Base-by-base conservation (phyloP, 495 filamentous ascomycete species). In the Aspergillus ostianus region DNA sequence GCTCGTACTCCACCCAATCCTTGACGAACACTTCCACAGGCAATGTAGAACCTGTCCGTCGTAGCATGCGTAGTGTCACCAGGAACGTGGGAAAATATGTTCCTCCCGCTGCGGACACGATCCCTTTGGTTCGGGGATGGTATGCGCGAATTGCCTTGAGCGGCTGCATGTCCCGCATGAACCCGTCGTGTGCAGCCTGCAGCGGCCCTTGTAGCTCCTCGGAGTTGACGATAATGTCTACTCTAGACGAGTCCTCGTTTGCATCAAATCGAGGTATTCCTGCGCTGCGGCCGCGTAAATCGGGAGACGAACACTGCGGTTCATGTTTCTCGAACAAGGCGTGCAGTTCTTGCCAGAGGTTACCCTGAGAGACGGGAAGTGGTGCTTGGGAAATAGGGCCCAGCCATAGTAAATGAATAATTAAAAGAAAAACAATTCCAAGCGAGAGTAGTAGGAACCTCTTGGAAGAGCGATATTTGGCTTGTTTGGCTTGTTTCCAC, bases 1-100 rank as follows among this genome's bases (percentile, higher is more conserved):
- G 53, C 41, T 82, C 73, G 61, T 79, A 83, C 44, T 78, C 73
- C 0, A 61, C 53, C 15, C 57, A 32, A 5, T 72, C 67, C 26
- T 76, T 70, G 46, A 85, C 55, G 45, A 83, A 80, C 15, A 84
- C 70, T 64, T 85, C 73, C 0, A 84, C 74, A 12, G 80, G 82
- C 6, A 85, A 60, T 0, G 50, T 71, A 9, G 74, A 80, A 32
- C 79, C 80, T 4, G 70, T 74, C 19, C 75, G 74, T 6, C 82
- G 77, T 4, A 84, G 64, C 68, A 83, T 74, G 2, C 68, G 64
- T 3, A 84, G 56, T 6, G 77, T 69, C 0, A 78, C 70, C 20
- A 84, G 30, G 29, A 75, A 68, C 0, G 69, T 61, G 0, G 74
- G 70, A 7, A 77, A 26, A 46, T 70, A 73, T 36, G 55, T 58